Evolutionary conservation across 208 protist genomes (phyloP).

Genomic region (Plasmodiophora brassicae): DNA sequence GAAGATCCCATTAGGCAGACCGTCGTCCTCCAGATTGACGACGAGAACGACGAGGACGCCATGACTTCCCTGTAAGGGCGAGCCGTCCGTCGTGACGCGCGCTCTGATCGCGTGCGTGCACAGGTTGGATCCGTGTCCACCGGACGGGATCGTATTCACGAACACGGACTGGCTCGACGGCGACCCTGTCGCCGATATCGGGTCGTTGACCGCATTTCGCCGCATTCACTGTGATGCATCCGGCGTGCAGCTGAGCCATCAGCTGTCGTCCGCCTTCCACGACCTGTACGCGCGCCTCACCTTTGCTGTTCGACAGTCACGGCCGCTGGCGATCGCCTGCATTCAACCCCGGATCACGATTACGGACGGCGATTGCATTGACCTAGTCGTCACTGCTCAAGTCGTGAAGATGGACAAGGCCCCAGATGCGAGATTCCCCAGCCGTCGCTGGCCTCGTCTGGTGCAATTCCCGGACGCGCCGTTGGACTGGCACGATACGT

Average conservation of each 20-base stretch:
- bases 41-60: slow-evolving; percentile 13
- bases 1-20: neutral
- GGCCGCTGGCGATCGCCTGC: neutral
- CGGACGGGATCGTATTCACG: neutral
- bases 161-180: neutral
- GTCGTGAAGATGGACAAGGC: neutral
- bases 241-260: neutral
- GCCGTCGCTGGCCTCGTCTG: neutral
- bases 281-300: neutral
- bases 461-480: neutral
- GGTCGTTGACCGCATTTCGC: neutral
- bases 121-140: slow-evolving; percentile 28
- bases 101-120: neutral
- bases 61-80: neutral
- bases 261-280: neutral
- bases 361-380: neutral
- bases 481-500: neutral
- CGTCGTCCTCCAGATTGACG: slow-evolving; percentile 20
- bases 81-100: neutral
- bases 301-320: neutral
- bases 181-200: neutral
- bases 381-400: neutral
- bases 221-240: neutral
- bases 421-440: neutral
- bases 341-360: neutral